phyloP scores from a whole-genome alignment of 148 eudicot species.

The Limonium bicolor region DNA sequence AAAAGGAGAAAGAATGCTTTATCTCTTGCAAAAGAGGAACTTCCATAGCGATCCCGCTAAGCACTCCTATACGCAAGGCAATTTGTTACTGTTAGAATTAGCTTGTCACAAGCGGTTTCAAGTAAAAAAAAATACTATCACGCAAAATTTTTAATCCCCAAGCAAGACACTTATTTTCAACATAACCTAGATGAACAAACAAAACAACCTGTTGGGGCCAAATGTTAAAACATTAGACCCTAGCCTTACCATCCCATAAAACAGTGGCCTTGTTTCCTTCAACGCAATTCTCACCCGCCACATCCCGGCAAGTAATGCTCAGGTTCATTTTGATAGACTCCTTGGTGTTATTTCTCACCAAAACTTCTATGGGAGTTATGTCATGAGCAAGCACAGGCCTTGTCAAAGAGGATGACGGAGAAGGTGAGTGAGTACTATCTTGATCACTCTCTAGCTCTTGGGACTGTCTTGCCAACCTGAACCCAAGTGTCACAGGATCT shows the following conservation, averaged over 20 bases:
- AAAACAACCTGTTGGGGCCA: no score
- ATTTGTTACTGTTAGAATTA: background rate
- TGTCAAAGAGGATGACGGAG: conserved; percentile 11
- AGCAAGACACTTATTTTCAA: background rate
- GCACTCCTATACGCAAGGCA: conserved; percentile 33
- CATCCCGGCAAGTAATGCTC: conserved; percentile 78
- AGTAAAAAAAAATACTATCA: no score
- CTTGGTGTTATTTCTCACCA: conserved; percentile 90
- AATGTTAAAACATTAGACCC: no score
- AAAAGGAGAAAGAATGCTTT: conserved; percentile 67
- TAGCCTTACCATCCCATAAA: conserved; percentile 73
- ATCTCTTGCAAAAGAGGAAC: conserved; percentile 86
- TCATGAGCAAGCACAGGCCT: conserved; percentile 59
- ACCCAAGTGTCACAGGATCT: conserved; percentile 90
- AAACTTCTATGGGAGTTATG: conserved; percentile 78
- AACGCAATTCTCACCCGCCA: conserved; percentile 91
- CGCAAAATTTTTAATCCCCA: no score
- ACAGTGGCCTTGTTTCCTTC: conserved; percentile 79
- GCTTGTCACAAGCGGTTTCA: no score
- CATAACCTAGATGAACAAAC: no score
- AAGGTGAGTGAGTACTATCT: conserved; percentile 7
- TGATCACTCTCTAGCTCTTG: conserved; percentile 1
- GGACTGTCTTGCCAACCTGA: conserved; percentile 46
- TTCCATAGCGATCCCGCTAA: conserved; percentile 55
- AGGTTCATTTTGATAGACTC: conserved; percentile 61